Evolutionary conservation across 1,284 basidiomycete genomes (phyloP).

Genomic region (Cutaneotrichosporon cutaneum): DNA sequence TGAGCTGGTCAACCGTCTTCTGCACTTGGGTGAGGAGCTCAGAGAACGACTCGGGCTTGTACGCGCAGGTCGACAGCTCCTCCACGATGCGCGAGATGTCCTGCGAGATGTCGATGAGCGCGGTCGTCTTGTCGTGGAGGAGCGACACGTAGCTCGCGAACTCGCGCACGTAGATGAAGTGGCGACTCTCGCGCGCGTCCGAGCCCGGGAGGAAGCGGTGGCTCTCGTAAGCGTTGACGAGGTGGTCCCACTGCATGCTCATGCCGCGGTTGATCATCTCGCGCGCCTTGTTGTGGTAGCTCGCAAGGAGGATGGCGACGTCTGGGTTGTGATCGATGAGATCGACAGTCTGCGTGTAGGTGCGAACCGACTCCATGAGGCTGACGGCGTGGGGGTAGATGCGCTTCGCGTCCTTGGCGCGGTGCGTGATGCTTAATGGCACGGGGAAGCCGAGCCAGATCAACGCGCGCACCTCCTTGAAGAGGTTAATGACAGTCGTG

Average conservation of each 20-base stretch:
- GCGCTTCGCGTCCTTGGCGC: constrained; percentile 96
- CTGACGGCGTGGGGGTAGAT: constrained; percentile 98
- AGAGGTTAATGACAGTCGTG: constrained; percentile 93
- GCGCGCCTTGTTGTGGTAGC: constrained; percentile 85
- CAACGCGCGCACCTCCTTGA: constrained; percentile 96
- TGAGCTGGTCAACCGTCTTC: constrained; percentile 86
- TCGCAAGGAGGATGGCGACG: constrained; percentile 88
- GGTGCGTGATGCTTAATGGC: constrained; percentile 88
- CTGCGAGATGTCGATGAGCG: constrained; percentile 84
- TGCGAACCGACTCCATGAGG: constrained; percentile 96
- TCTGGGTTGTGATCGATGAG: constrained; percentile 83
- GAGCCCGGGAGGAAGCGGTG: constrained; percentile 65
- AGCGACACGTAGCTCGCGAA: constrained; percentile 89
- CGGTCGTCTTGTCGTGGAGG: constrained; percentile 91
- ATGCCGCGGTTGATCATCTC: constrained; percentile 84
- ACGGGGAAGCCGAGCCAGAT: constrained; percentile 95
- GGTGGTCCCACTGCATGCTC: constrained; percentile 94
- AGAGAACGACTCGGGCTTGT: constrained; percentile 76
- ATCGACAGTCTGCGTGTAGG: constrained; percentile 90
- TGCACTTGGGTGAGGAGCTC: constrained; percentile 78
- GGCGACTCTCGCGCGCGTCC: constrained; percentile 79
- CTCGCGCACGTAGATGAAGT: constrained; percentile 90
- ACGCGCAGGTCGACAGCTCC: constrained; percentile 81
- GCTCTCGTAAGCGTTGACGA: constrained; percentile 87
- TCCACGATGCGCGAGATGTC: constrained; percentile 81